Evolutionary conservation across 495 filamentous ascomycete genomes (phyloP), one percentile per base, ranked within the genome.

Genomic region (Lichina pygmaea): DNA sequence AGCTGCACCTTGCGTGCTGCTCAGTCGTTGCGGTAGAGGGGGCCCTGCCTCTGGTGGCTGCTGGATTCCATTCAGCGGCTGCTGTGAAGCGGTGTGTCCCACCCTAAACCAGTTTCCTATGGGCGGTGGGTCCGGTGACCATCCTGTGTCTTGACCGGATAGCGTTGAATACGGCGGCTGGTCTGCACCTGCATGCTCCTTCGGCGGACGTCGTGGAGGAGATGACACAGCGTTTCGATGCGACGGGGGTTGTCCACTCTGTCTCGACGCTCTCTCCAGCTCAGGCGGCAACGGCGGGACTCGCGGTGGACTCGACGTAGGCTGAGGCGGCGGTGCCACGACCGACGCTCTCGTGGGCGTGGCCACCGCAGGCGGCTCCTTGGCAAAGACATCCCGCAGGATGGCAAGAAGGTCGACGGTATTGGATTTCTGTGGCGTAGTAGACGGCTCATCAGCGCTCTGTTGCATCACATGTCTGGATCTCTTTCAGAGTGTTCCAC

Each of bases 301-400:
- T 33, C 78, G 75, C 15, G 75, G 79, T 24, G 79, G 75, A 47
- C 56, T 59, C 45, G 61, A 57, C 43, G 60, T 62, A 0, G 63
- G 56, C 44, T 66, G 63, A 37, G 62, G 55, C 15, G 60, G 54
- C 38, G 60, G 60, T 31, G 59, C 55, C 10, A 39, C 24, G 24
- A 24, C 24, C 24, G 24, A 39, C 13, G 10, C 5, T 39, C 13
- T 39, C 36, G 75, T 75, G 48, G 75, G 72, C 46, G 71, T 78
- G 44, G 82, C 70, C 47, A 81, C 71, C 17, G 94, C 82, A 0
- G 89, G 89, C 30, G 89, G 89, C 53, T 97, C 89, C 58, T 89
- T 89, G 16, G 84, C 76, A 55, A 97, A 97, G 2, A 94, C 69
- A 47, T 86, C 82, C 49, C 80, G 68, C 10, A 97, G 64, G 30